Conservation (phyloP, 192 early-diverging fungal species). For the Podila epigama region DNA sequence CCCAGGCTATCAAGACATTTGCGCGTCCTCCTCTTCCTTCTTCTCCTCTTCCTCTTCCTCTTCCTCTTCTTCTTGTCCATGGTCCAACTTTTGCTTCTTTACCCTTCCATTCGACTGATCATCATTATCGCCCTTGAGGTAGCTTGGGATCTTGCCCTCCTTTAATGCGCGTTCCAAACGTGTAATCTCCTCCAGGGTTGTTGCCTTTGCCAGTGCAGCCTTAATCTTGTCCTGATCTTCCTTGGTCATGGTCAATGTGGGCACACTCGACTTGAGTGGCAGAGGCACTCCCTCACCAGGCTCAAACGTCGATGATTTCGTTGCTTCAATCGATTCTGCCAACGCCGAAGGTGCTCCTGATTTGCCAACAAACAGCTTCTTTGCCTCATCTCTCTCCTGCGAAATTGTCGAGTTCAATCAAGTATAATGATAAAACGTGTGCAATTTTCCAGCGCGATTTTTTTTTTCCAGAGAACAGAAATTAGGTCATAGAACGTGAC, state of each 20-base stretch:
- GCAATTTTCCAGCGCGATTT: background rate
- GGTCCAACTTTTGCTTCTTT: constrained; percentile 22
- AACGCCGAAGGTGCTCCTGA: constrained; percentile 70
- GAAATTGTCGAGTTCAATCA: background rate
- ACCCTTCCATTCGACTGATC: constrained; percentile 9
- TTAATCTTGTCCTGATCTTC: constrained; percentile 78
- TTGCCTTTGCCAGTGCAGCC: constrained; percentile 77
- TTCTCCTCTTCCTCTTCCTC: constrained; percentile 22
- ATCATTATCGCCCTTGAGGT: constrained; percentile 25
- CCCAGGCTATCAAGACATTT: constrained; percentile 14
- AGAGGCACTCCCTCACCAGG: constrained; percentile 75
- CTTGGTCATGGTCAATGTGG: constrained; percentile 62
- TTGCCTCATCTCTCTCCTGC: constrained; percentile 86
- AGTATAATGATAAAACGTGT: background rate
- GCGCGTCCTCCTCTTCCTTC: constrained; percentile 16
- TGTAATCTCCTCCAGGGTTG: constrained; percentile 77
- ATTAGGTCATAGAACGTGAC: no score
- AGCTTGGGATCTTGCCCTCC: constrained; percentile 59
- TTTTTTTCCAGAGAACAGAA: background rate
- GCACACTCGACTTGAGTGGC: constrained; percentile 61
- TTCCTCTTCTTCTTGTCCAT: constrained; percentile 1
- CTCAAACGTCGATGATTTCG: constrained; percentile 83
- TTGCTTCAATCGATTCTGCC: constrained; percentile 70
- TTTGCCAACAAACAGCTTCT: constrained; percentile 73
- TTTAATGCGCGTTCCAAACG: constrained; percentile 73